Evolutionary conservation across 192 early-diverging fungal species (phyloP), one percentile per base, ranked within the genome.

Genomic region (Gryganskiella cystojenkinii): DNA sequence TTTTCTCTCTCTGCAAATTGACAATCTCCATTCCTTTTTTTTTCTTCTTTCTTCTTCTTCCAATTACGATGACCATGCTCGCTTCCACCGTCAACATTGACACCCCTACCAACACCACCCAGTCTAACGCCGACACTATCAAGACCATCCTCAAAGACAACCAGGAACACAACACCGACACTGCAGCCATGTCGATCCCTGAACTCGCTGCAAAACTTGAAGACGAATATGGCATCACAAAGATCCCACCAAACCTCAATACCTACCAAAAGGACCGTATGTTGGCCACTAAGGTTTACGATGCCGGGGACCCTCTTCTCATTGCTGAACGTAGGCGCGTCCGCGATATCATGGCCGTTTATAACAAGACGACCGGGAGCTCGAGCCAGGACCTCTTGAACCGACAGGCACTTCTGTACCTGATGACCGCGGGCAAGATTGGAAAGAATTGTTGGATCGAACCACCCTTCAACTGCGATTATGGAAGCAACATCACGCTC

Each of bases 401-500:
- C 42, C 74, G 74, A 19, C 42, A 68, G 43, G 52, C 74, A 1
- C 61, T 78, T 3, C 42, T 78, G 0, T 37, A 69, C 24, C 20
- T 64, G 15, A 37, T 78, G 15, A 78, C 74, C 14, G 60, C 55
- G 1, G 95, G 93, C 4, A 58, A 62, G 1, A 72, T 85, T 22
- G 90, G 82, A 19, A 84, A 92, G 14, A 74, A 82, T 30, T 83
- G 73, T 33, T 74, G 73, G 19, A 90, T 95, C 24, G 87, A 92
- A 50, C 83, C 87, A 13, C 94, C 91, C 10, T 89, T 94, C 37
- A 80, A 70, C 44, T 86, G 83, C 57, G 95, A 96, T 79, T 97
- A 95, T 72, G 94, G 90, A 1, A 83, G 65, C 46, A 95, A 96
- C 81, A 95, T 91, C 24, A 84, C 79, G 24, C 57, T 96, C 15